Percentiles rank a stretch among this genome's conserved stretches.
These are phyloP conservation scores for Knoxia roxburghii DNA, from an alignment of 257 asterid genomes.

Conservation along the genomic window DNA sequence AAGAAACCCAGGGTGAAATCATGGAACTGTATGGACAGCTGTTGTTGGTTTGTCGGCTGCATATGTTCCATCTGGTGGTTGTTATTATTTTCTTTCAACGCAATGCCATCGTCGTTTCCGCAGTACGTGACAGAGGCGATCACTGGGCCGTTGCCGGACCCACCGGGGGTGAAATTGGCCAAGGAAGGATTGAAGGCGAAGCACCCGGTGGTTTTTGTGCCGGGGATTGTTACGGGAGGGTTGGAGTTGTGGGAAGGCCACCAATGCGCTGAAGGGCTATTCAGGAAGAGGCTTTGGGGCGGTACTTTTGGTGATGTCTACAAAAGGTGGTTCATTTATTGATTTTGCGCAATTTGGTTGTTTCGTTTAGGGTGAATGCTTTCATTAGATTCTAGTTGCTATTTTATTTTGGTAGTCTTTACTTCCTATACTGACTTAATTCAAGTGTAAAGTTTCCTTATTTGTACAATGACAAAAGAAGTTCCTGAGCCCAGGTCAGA, in stretches of 20 bases:
- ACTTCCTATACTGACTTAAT: background rate
- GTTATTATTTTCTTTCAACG: conserved; percentile 54
- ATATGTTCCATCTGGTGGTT: conserved; percentile 83
- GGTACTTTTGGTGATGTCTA: conserved; percentile 86
- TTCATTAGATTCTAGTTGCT: background rate
- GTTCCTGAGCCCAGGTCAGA: background rate
- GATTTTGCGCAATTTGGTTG: background rate
- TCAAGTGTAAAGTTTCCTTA: background rate
- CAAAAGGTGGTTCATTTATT: conserved; percentile 37
- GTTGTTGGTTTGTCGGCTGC: conserved; percentile 83
- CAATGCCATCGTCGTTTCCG: conserved; percentile 79
- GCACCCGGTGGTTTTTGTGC: conserved; percentile 93
- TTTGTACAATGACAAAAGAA: background rate
- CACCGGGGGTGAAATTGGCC: conserved; percentile 75
- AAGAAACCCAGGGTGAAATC: conserved; percentile 26
- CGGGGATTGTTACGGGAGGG: conserved; percentile 93
- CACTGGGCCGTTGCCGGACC: conserved; percentile 74
- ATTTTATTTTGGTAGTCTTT: background rate
- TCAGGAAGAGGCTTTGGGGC: conserved; percentile 90
- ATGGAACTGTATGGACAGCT: conserved; percentile 65
- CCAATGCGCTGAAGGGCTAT: conserved; percentile 85
- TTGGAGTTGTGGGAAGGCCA: conserved; percentile 93
- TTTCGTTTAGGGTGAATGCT: background rate
- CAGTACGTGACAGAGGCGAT: conserved; percentile 81
- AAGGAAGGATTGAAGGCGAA: conserved; percentile 67